Evolutionary conservation across 176 grass and related monocot genomes (phyloP), one percentile per base, ranked within the genome.

Genomic region (Phragmites australis): DNA sequence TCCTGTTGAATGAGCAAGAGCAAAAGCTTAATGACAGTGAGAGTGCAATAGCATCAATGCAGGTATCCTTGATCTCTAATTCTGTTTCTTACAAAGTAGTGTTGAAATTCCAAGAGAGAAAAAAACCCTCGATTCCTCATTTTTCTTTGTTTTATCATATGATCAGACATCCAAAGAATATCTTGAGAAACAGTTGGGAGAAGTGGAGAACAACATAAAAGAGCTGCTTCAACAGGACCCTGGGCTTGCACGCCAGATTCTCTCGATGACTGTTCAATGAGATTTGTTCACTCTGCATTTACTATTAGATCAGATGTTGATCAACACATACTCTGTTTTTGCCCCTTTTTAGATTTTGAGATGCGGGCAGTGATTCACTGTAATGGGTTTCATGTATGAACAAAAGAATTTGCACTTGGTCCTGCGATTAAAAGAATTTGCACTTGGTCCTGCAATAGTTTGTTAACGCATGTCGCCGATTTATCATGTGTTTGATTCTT

Each of bases 171-270:
- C 90, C 12, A 94, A 94, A 63, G 92, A 98, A 40, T 91, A 93
- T 74, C 88, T 99, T 68, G 96, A 99, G 81, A 99, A 99, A 81
- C 96, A 99, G 77, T 22, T 82, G 71, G 86, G 75, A 40, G 92
- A 99, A 65, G 76, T 91, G 63, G 96, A 99, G 67, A 95, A 92
- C 86, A 95, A 95, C 75, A 77, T 99, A 17, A 81, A 39, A 83
- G 95, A 98, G 85, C 65, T 98, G 37, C 88, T 98, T 29, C 92
- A 94, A 74, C 92, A 94, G 75, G 92, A 98, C 75, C 92, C 95
- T 15, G 88, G 78, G 26, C 88, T 98, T 65, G 90, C 95, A 14
- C 86, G 77, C 21, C 92, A 93, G 89, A 98, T 94, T 53, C 88
- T 98, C 70, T 91, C 90, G 21, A 98, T 98, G 92, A 88, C 95